Percentiles rank a stretch among this genome's conserved stretches.
These are phyloP conservation scores for Arthrobotrys entomopaga DNA, from an alignment of 2,329 filamentous ascomycete genomes.

Conservation along the genomic window DNA sequence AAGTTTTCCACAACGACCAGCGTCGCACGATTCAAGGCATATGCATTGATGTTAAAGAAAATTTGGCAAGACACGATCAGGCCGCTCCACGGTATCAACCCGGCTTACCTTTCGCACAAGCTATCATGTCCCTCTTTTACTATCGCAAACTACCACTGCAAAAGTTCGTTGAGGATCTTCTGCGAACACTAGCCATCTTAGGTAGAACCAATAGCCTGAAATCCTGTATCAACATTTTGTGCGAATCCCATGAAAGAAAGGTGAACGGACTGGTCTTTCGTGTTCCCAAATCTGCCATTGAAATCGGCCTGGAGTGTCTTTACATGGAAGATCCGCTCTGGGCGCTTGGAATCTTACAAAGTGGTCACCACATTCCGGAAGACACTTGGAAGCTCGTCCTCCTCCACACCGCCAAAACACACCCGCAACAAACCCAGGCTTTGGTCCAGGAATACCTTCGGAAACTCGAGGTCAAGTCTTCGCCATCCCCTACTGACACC, in stretches of 20 bases:
- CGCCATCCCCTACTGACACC: conserved; percentile 13
- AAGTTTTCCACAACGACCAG: conserved; percentile 2
- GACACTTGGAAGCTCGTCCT: conserved; percentile 16
- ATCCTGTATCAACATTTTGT: conserved; percentile 35
- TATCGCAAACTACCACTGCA: conserved; percentile 30
- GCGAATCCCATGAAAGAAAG: conserved; percentile 16
- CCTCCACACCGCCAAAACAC: conserved; percentile 10
- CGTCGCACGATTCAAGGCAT: conserved; percentile 16
- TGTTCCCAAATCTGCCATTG: not conserved
- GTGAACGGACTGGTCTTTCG: conserved; percentile 3
- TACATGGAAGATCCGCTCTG: conserved; percentile 14
- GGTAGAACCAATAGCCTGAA: conserved; percentile 7
- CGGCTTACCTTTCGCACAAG: conserved; percentile 35
- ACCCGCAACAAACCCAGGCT: conserved; percentile 26
- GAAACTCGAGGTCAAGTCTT: not conserved
- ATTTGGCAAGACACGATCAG: not conserved
- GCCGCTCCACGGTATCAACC: not conserved
- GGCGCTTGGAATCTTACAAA: conserved; percentile 28
- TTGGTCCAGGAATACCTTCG: conserved; percentile 14
- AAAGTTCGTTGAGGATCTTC: conserved; percentile 14
- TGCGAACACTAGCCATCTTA: conserved; percentile 10
- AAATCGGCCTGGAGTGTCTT: not conserved
- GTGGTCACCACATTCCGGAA: conserved; percentile 18
- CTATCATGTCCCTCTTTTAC: conserved; percentile 34
- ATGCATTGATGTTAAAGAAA: conserved; percentile 4